Conservation (phyloP, 2,329 filamentous ascomycete genomes). For the Microthyrium microscopicum region DNA sequence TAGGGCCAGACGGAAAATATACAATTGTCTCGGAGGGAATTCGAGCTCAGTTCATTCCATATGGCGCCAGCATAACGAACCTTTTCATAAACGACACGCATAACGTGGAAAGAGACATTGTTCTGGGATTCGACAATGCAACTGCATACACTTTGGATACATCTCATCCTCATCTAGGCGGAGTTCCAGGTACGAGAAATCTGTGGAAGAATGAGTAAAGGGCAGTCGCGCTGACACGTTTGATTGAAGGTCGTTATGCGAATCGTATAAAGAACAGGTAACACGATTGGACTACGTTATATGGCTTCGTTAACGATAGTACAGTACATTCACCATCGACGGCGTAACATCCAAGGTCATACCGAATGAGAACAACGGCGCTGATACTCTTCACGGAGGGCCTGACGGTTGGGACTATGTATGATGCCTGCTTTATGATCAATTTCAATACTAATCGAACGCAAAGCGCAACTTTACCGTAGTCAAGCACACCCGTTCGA, state of each 20-base stretch:
- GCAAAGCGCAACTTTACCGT: constrained; percentile 54
- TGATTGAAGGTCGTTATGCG: constrained; percentile 47
- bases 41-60: constrained; percentile 52
- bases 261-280: constrained; percentile 56
- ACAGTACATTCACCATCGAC: constrained; percentile 51
- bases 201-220: not conserved
- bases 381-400: constrained; percentile 52
- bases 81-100: constrained; percentile 53
- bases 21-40: constrained; percentile 52
- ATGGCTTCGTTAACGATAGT: not conserved
- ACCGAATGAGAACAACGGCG: constrained; percentile 39
- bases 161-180: constrained; percentile 54
- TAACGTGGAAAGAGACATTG: constrained; percentile 52
- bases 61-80: constrained; percentile 58
- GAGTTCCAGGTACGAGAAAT: constrained; percentile 41
- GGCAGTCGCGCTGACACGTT: not conserved
- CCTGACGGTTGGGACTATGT: constrained; percentile 54
- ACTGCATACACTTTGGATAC: constrained; percentile 48
- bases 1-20: constrained; percentile 44
- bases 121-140: constrained; percentile 62
- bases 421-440: constrained; percentile 3
- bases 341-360: constrained; percentile 41
- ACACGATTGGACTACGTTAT: not conserved
- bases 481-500: constrained; percentile 45
- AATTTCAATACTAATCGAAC: not conserved